phyloP scores from a whole-genome alignment of 495 filamentous ascomycete genomes.

The Opeltia flavorubescens region DNA sequence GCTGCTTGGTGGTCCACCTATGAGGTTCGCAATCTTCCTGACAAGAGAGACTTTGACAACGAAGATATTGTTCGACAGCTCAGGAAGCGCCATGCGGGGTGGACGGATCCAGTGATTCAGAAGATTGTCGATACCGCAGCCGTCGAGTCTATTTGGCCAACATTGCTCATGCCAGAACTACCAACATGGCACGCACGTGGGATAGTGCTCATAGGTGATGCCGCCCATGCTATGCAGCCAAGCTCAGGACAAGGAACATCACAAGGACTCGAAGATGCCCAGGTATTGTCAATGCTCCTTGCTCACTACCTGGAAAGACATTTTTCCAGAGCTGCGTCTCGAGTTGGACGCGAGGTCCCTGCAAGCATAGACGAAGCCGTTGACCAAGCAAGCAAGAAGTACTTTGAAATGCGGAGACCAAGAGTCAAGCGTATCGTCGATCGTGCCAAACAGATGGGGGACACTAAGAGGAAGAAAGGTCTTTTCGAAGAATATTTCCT shows the following conservation, averaged over 20 bases:
- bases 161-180: conserved; percentile 35
- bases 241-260: conserved; percentile 33
- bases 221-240: conserved; percentile 35
- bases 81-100: conserved; percentile 28
- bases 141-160: conserved; percentile 38
- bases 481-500: conserved; percentile 22
- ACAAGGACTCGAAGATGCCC: conserved; percentile 33
- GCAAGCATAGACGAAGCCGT: conserved; percentile 4
- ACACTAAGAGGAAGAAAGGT: conserved; percentile 21
- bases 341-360: neutral
- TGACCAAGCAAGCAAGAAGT: conserved; percentile 17
- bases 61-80: conserved; percentile 27
- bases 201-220: conserved; percentile 28
- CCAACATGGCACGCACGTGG: conserved; percentile 32
- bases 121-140: conserved; percentile 26
- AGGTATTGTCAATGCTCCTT: conserved; percentile 25
- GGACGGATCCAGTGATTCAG: conserved; percentile 37
- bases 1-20: conserved; percentile 37
- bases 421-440: conserved; percentile 20
- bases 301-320: conserved; percentile 14
- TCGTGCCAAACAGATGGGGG: conserved; percentile 19
- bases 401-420: conserved; percentile 20
- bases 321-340: neutral
- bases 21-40: conserved; percentile 23
- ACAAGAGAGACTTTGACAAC: conserved; percentile 24